phyloP scores from a whole-genome alignment of 306 rosid species.

The Fagus crenata region DNA sequence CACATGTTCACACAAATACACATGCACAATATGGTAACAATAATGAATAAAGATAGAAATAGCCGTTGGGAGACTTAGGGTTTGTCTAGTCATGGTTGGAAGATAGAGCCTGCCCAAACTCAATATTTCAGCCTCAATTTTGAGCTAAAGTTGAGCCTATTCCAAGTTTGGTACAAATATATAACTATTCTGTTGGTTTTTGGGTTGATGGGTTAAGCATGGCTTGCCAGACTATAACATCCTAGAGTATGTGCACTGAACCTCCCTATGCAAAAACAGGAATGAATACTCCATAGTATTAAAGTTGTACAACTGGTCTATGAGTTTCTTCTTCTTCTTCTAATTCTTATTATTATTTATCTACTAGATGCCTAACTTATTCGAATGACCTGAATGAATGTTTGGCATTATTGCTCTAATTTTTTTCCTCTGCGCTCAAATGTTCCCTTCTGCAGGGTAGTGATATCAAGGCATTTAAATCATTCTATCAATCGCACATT shows the following conservation, averaged over 20 bases:
- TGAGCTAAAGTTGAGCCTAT: not conserved
- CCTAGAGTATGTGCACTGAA: not conserved
- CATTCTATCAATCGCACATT: constrained; percentile 71
- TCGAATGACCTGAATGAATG: not conserved
- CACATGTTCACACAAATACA: too few relatives aligned
- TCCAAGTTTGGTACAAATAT: not conserved
- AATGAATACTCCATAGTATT: not conserved
- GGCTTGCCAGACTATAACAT: not conserved
- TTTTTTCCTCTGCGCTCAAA: not conserved
- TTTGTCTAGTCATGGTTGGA: not conserved
- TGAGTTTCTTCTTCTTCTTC: not conserved
- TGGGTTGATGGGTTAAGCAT: not conserved
- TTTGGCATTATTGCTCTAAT: constrained; percentile 8
- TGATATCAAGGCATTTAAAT: constrained; percentile 77
- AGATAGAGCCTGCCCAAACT: not conserved
- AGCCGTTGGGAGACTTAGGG: not conserved
- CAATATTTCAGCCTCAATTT: not conserved
- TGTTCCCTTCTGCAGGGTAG: constrained; percentile 61
- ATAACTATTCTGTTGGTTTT: not conserved
- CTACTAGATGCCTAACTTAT: not conserved
- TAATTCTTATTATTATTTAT: not conserved
- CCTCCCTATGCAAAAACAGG: not conserved
- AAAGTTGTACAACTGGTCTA: not conserved
- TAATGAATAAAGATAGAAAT: not conserved
- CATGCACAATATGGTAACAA: not conserved